Base-by-base conservation (phyloP, 257 asterid genomes). In the Solanum bukasovii region DNA sequence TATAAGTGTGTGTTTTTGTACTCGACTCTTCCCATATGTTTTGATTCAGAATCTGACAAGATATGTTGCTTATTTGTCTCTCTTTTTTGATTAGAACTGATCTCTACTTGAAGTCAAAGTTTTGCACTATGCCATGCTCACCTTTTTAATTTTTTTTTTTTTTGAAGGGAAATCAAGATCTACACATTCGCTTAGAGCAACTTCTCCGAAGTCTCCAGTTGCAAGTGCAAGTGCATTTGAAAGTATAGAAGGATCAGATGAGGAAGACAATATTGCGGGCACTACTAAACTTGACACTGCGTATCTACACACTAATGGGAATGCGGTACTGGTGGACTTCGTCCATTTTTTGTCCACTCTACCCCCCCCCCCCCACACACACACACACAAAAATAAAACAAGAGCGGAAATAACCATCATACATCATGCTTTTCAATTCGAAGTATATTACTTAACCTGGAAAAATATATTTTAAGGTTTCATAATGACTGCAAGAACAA, bases 241-340 rank as follows among this genome's bases (percentile, higher is more conserved):
- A 89, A 96, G 98, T 86, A 89, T 95, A 71, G 98, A 96, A 93
- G 98, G 93, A 87, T 96, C 99, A 72, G 98, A 97, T 44, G 99
- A 96, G 13, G 99, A 97, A 89, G 99, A 97, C 86, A 89, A 89
- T 84, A 49, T 94, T 92, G 84, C 91, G 7, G 98, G 93, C 87
- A 49, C 70, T 88, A 83, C 93, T 88, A 90, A 92, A 87, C 91
- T 94, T 35, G 98, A 94, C 70, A 29, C 91, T 31, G 49, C 92
- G 33, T 97, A 95, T 91, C 90, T 96, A 86, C 95, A 94, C 72
- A 90, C 95, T 68, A 97, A 96, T 82, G 98, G 98, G 86, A 88
- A 92, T 92, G 93, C 75, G 90, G 99, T 96, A 91, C 65, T 72
- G 67, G 42, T 34, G 27, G 25, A 44, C 68, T 79, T 79, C 65